Evolutionary conservation across 306 rosid species (phyloP), one percentile per base, ranked within the genome.

Genomic region (Trichosanthes cucumerina): DNA sequence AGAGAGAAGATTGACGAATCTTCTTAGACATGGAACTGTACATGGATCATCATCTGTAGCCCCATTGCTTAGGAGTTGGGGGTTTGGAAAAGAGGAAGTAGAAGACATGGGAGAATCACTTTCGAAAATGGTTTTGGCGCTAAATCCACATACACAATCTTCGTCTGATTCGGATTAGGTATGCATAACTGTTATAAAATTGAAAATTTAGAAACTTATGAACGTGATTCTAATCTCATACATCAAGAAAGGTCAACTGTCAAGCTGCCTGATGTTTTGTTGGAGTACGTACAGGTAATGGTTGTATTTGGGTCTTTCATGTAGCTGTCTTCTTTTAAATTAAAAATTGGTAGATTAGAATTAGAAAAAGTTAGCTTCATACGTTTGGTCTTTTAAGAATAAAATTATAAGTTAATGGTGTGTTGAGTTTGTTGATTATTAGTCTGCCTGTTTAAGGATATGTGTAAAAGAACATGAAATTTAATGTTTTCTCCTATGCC

Each of bases 151-250:
- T 68, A 80, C 87, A 43, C 85, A 85, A 46, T 74, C 83, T 16
- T 85, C 93, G 21, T 90, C 97, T 0, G 98, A 92, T 87, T 90
- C 98, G 58, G 98, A 94, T 87, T 92, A 86, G 41, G 77, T 47
- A 71, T 23, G 76, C 16, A 7, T 31, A 28, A 28, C 43, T 47
- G 59, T 13, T 26, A 47, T 46, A 31, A 3, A 26, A 47, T 28
- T 73, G 60, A 49, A 68, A 47, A 46, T 28, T 26, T 49, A 47
- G 3, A 6, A 28, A 18, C 21, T 23, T 44, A 14, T 13, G 57
- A 43, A 44, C n/a, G 47, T 65, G 26, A 65, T 65, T 65, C 7
- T 36, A n/a, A n/a, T 34, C 16, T 16, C 14, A 65, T 14, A 9
- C 24, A 64, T 6, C 24, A 64, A 65, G 36, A 5, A 59, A 59